Conservation (phyloP, 2,329 filamentous ascomycete genomes). For the Fusarium brevicatenulatum region DNA sequence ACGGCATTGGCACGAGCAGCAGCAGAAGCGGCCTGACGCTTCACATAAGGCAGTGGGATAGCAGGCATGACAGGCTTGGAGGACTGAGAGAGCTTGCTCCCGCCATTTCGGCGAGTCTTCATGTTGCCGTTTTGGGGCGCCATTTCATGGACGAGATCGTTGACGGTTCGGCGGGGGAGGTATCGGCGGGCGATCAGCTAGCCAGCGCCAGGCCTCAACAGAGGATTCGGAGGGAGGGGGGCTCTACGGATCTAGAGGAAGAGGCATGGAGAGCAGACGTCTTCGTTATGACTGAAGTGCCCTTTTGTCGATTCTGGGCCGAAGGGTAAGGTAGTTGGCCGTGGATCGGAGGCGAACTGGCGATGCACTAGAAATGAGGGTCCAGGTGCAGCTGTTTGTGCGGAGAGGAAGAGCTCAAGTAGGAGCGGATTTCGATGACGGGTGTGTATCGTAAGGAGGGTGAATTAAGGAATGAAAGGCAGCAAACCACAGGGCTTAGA, state of each 20-base stretch:
- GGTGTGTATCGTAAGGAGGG: slow-evolving; percentile 12
- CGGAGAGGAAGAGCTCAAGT: slow-evolving; percentile 35
- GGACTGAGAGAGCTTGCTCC: slow-evolving; percentile 46
- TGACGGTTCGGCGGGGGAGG: slow-evolving; percentile 37
- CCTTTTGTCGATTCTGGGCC: slow-evolving; percentile 28
- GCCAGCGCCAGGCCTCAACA: slow-evolving; percentile 41
- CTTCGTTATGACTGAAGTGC: slow-evolving; percentile 19
- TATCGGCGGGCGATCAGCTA: slow-evolving; percentile 38
- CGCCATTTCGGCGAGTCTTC: slow-evolving; percentile 47
- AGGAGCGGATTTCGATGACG: slow-evolving; percentile 25
- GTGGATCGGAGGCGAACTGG: slow-evolving; percentile 28
- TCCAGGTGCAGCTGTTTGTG: slow-evolving; percentile 34
- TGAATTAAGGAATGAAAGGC: slow-evolving; percentile 17
- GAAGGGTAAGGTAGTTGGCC: slow-evolving; percentile 12
- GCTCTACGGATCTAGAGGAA: slow-evolving; percentile 48
- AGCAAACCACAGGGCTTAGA: background rate
- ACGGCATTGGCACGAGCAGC: slow-evolving; percentile 44
- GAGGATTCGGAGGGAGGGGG: slow-evolving; percentile 37
- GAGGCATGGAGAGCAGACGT: slow-evolving; percentile 46
- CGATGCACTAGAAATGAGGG: slow-evolving; percentile 37
- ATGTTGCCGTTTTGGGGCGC: slow-evolving; percentile 48
- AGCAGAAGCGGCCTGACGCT: slow-evolving; percentile 50
- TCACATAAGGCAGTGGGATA: slow-evolving; percentile 53
- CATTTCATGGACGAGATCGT: slow-evolving; percentile 44
- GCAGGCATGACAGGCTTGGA: slow-evolving; percentile 52